phyloP scores from a whole-genome alignment of 345 rosid genomes.

The Citrus cavaleriei region DNA sequence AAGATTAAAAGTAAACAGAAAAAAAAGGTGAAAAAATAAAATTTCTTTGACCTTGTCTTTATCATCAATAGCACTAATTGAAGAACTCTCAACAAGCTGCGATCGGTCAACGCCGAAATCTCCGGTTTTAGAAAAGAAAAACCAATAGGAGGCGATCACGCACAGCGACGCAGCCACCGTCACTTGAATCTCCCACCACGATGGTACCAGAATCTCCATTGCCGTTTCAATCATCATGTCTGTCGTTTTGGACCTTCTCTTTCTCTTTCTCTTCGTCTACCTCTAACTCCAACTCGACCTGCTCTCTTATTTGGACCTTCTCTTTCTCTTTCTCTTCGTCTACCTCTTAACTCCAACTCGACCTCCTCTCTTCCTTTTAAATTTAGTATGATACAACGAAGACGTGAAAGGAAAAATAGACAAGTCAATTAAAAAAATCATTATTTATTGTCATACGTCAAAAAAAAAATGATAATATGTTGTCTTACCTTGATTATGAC shows the following conservation, averaged over 20 bases:
- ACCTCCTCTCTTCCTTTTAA: neutral
- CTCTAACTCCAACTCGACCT: neutral
- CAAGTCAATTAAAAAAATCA: neutral
- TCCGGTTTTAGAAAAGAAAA: constrained; percentile 45
- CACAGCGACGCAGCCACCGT: constrained; percentile 60
- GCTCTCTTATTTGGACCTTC: neutral
- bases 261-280: neutral
- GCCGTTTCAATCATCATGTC: constrained; percentile 33
- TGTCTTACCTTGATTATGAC: neutral
- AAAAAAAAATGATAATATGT: too few species aligned
- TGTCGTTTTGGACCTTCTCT: neutral
- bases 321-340: neutral
- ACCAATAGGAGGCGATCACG: constrained; percentile 58
- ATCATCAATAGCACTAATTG: constrained; percentile 38
- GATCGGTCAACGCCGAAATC: constrained; percentile 46
- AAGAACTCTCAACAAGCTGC: constrained; percentile 33
- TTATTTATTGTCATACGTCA: too few species aligned
- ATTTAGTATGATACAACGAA: too few species aligned
- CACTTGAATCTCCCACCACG: constrained; percentile 87
- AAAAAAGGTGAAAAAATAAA: neutral
- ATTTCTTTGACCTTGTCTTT: constrained; percentile 58
- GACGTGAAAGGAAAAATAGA: neutral
- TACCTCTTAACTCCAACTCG: neutral
- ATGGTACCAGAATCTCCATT: constrained; percentile 58
- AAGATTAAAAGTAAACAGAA: neutral